Evolutionary conservation across 805 yeast genomes (phyloP).

Genomic region (Cyberlindnera mrakii): DNA sequence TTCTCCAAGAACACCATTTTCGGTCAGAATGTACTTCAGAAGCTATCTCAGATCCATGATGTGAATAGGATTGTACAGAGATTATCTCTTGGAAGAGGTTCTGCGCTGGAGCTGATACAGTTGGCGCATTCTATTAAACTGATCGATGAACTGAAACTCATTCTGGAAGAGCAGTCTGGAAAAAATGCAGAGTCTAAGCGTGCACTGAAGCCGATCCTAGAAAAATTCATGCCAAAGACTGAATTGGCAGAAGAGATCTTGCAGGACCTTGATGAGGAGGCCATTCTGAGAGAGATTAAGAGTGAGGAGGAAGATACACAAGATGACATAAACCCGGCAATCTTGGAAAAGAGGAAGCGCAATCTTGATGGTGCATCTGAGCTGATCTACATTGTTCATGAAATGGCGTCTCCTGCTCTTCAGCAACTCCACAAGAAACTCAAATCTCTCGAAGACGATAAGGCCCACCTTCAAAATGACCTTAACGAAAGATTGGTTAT

Average conservation of each 20-base stretch:
- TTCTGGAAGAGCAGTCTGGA: constrained; percentile 18
- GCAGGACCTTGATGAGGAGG: constrained; percentile 35
- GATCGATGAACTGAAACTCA: constrained; percentile 25
- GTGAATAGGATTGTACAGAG: constrained; percentile 55
- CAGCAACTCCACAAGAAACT: constrained; percentile 5
- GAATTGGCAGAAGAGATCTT: constrained; percentile 37
- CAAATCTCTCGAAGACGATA: constrained; percentile 1
- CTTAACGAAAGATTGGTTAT: constrained; percentile 14
- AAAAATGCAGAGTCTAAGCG: constrained; percentile 23
- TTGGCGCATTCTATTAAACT: constrained; percentile 35
- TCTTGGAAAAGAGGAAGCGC: constrained; percentile 3
- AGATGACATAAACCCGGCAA: constrained; percentile 9
- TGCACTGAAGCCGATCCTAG: constrained; percentile 23
- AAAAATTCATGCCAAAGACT: constrained; percentile 28
- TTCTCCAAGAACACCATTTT: constrained; percentile 30
- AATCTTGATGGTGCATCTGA: neutral
- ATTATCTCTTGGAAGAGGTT: constrained; percentile 42
- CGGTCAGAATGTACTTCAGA: constrained; percentile 27
- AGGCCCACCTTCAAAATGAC: constrained; percentile 2
- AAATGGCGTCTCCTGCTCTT: constrained; percentile 6
- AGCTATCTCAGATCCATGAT: constrained; percentile 46
- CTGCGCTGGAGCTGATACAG: constrained; percentile 38
- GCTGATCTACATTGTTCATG: constrained; percentile 6
- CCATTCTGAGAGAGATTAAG: constrained; percentile 19
- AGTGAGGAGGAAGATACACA: constrained; percentile 17